A percentile compares a stretch with the other conserved stretches of the same genome.
Conservation (phyloP, 805 yeast genomes). For the Monosporozyma yasuniensis region DNA sequence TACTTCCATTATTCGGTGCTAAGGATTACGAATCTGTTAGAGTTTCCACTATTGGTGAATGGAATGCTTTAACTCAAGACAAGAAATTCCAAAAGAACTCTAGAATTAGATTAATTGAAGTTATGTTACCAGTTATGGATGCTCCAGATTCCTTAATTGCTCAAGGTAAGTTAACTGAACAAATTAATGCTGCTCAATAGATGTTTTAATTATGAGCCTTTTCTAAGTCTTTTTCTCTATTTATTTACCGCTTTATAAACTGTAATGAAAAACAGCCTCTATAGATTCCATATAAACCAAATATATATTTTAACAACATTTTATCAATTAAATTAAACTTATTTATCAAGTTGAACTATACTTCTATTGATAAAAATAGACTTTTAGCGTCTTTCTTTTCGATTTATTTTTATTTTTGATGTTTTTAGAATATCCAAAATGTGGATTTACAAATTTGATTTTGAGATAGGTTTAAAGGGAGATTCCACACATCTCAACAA, state of each 20-base stretch:
- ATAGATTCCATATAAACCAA: neutral
- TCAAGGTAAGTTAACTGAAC: constrained; percentile 55
- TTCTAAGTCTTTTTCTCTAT: neutral
- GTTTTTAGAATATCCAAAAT: too few relatives aligned
- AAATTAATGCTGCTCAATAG: constrained; percentile 34
- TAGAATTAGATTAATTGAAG: constrained; percentile 56
- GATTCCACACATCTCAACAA: too few relatives aligned
- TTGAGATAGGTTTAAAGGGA: too few relatives aligned
- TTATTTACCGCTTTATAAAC: neutral
- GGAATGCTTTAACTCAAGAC: constrained; percentile 40
- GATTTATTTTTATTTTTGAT: too few relatives aligned
- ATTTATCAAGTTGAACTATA: too few relatives aligned
- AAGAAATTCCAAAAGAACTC: constrained; percentile 43
- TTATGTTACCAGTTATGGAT: constrained; percentile 59
- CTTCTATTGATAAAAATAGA: too few relatives aligned
- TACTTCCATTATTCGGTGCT: constrained; percentile 5
- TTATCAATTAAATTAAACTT: too few relatives aligned
- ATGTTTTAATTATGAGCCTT: constrained; percentile 9
- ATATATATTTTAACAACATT: too few relatives aligned
- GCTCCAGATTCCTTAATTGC: constrained; percentile 55
- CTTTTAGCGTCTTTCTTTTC: too few relatives aligned
- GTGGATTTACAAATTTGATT: too few relatives aligned
- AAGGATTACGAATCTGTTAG: constrained; percentile 29
- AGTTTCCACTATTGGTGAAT: constrained; percentile 48
- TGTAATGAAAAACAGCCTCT: neutral